These are phyloP conservation scores for Cystobasidium ongulense DNA, from an alignment of 768 basidiomycete species.

Conservation along the genomic window DNA sequence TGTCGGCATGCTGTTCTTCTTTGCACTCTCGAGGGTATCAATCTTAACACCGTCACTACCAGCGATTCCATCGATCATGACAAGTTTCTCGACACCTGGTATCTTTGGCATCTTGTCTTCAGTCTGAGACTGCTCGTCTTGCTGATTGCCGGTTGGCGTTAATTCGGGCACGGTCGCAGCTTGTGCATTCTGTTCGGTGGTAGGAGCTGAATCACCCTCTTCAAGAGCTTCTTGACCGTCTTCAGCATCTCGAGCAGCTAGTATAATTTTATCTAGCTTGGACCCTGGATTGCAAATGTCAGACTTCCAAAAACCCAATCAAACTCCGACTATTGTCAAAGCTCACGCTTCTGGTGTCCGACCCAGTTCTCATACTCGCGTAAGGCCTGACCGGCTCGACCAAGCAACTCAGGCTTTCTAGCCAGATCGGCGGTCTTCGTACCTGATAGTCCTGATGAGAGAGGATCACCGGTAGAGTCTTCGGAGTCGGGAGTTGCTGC, in stretches of 20 bases:
- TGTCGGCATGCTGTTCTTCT: neutral
- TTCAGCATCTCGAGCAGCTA: neutral
- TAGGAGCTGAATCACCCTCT: neutral
- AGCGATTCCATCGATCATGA: neutral
- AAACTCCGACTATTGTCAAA: too few relatives aligned
- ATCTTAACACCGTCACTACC: neutral
- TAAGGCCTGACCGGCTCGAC: neutral
- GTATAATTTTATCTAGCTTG: neutral
- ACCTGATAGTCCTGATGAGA: neutral
- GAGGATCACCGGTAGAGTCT: neutral
- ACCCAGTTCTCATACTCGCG: neutral
- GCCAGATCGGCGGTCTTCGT: neutral
- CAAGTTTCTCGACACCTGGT: neutral
- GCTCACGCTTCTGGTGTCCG: neutral
- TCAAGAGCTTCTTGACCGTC: neutral
- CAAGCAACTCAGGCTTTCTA: neutral
- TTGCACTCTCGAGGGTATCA: neutral
- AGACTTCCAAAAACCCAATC: too few relatives aligned
- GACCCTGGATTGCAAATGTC: neutral
- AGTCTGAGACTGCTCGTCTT: neutral
- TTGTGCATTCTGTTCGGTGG: neutral
- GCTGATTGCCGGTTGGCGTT: neutral
- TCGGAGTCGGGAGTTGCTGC: neutral
- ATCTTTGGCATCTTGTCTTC: neutral
- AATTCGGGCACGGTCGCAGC: neutral